These are phyloP conservation scores for Coleophoma eucalyptorum DNA, from an alignment of 2,329 filamentous ascomycete species.

Conservation along the genomic window DNA sequence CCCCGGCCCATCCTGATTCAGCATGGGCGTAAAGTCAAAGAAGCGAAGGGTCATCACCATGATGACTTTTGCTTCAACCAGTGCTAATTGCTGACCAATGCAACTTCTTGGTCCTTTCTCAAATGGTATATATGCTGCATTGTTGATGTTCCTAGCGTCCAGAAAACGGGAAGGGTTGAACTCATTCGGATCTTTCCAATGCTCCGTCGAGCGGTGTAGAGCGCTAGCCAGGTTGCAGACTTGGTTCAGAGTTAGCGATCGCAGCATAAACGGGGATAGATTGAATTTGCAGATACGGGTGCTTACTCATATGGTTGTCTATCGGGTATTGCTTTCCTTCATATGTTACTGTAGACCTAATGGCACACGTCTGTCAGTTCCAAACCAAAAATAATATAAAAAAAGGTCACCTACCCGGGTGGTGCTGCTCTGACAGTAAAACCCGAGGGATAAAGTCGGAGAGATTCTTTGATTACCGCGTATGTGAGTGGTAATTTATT, in stretches of 20 bases:
- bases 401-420: background rate
- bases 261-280: background rate
- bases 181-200: conserved; percentile 36
- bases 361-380: no score
- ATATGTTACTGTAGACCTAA: conserved; percentile 1
- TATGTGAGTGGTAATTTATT: conserved; percentile 10
- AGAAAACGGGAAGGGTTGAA: conserved; percentile 44
- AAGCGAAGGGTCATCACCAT: conserved; percentile 40
- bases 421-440: background rate
- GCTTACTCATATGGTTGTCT: background rate
- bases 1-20: conserved; percentile 1
- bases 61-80: conserved; percentile 41
- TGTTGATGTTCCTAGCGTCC: conserved; percentile 21
- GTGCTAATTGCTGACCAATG: conserved; percentile 51
- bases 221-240: background rate
- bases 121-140: conserved; percentile 49
- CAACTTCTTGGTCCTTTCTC: conserved; percentile 50
- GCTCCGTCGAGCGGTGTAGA: conserved; percentile 30
- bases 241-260: background rate
- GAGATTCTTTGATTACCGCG: conserved; percentile 12
- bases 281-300: background rate
- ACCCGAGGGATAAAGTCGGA: conserved; percentile 8
- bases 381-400: no score
- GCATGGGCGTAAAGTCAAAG: conserved; percentile 36
- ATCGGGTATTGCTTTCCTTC: background rate